Base-by-base conservation (phyloP, 768 basidiomycete species). In the Baorangia bicolor region DNA sequence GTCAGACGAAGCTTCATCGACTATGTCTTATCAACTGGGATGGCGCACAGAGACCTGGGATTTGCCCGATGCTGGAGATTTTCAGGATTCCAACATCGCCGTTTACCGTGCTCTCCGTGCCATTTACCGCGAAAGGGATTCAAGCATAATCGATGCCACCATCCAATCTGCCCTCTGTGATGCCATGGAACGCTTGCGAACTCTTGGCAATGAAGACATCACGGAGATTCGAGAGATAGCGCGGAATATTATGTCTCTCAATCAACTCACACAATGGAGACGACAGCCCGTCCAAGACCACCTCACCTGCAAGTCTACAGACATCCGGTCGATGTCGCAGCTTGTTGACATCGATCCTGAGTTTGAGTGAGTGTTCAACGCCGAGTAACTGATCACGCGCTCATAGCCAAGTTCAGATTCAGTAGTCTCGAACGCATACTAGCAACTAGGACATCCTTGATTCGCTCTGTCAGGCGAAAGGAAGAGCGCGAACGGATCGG, bases 41-140 rank as follows among this genome's bases (percentile, higher is more conserved):
- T 98, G 97, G 97, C 81, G 95, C 43, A 96, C 94, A 0, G 92
- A 90, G 57, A 88, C 86, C 2, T 99, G 97, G 97, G 95, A 98
- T 71, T 75, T 99, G 25, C 95, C 95, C 1, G 83, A 90, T 46
- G 75, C 77, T 0, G 59, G 73, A 11, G 70, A 72, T 2, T 71
- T 76, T 50, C 73, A 73, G 23, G 75, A 75, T 27, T 69, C 83
- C 10, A 84, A 82, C 23, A 77, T 81, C 14, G 73, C 86, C 2
- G 74, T 98, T 5, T 99, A 96, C 70, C 77, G 80, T 31, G 86
- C 91, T 4, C 76, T 99, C 33, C 83, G 90, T 39, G 85, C 92
- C 0, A 74, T 93, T n/a, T 84, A 95, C 60, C 82, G 90, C 5
- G 92, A 92, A 65, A 81, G 91, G 38, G 84, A 88, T 64, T 64